phyloP scores from a whole-genome alignment of 331 rosid species.

The Quercus tomentella region DNA sequence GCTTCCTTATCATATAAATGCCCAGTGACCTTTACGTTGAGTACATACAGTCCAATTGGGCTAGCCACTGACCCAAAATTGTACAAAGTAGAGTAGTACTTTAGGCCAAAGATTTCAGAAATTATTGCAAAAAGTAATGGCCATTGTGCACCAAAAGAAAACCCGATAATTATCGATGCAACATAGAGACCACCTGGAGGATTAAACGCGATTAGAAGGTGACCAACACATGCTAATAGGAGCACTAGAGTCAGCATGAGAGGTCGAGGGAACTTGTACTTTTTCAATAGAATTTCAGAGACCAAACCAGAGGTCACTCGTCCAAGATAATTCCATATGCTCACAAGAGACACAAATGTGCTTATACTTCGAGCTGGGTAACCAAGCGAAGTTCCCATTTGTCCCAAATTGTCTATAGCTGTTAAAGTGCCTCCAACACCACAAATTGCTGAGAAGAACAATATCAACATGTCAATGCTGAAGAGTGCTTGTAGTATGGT shows the following conservation, averaged over 20 bases:
- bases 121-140: conserved; percentile 39
- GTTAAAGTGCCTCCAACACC: conserved; percentile 45
- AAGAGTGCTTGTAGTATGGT: conserved; percentile 49
- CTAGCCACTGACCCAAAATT: conserved; percentile 50
- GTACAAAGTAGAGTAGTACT: conserved; percentile 51
- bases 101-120: conserved; percentile 61
- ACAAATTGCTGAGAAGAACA: conserved; percentile 39
- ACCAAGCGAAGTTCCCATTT: conserved; percentile 42
- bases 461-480: conserved; percentile 43
- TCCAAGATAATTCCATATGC: conserved; percentile 52
- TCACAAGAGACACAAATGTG: conserved; percentile 41
- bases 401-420: conserved; percentile 43
- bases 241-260: conserved; percentile 39
- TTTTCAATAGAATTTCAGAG: conserved; percentile 30
- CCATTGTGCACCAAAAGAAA: conserved; percentile 48
- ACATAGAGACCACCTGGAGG: conserved; percentile 40
- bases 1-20: conserved; percentile 51
- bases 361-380: conserved; percentile 27
- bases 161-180: conserved; percentile 45
- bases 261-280: conserved; percentile 45
- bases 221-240: conserved; percentile 37
- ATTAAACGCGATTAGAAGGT: conserved; percentile 40
- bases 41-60: conserved; percentile 48
- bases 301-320: conserved; percentile 29
- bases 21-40: conserved; percentile 50